Evolutionary conservation across 345 rosid genomes (phyloP).

Genomic region (Corchorus capsularis): DNA sequence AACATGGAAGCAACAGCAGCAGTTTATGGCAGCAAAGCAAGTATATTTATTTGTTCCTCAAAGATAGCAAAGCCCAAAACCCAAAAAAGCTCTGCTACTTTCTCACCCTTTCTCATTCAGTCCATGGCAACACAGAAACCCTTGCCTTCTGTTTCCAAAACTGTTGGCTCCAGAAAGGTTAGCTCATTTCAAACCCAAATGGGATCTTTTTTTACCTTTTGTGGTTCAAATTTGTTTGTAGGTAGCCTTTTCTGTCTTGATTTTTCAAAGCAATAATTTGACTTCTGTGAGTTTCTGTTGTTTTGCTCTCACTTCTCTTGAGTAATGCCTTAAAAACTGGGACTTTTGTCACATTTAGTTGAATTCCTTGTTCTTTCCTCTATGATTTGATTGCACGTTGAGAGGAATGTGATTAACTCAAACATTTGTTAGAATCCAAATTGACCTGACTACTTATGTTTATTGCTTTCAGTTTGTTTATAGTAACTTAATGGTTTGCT

Average conservation of each 20-base stretch:
- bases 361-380: too few species aligned
- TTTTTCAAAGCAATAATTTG: not conserved
- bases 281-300: not conserved
- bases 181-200: constrained; percentile 6
- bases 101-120: constrained; percentile 38
- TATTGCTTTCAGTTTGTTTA: too few species aligned
- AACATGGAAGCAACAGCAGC: constrained; percentile 45
- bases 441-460: too few species aligned
- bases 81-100: constrained; percentile 8
- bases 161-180: constrained; percentile 60
- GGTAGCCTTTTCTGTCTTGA: not conserved
- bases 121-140: constrained; percentile 82
- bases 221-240: too few species aligned
- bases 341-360: too few species aligned
- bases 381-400: too few species aligned
- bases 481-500: too few species aligned
- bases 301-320: not conserved
- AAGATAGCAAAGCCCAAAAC: constrained; percentile 10
- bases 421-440: too few species aligned
- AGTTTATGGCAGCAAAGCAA: constrained; percentile 33
- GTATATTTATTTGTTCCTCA: constrained; percentile 10
- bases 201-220: not conserved
- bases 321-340: too few species aligned
- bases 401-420: too few species aligned
- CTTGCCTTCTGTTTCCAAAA: constrained; percentile 52